Percentiles rank a stretch among this genome's conserved stretches.
These are phyloP conservation scores for Lepraria neglecta DNA, from an alignment of 495 filamentous ascomycete species.

Conservation along the genomic window DNA sequence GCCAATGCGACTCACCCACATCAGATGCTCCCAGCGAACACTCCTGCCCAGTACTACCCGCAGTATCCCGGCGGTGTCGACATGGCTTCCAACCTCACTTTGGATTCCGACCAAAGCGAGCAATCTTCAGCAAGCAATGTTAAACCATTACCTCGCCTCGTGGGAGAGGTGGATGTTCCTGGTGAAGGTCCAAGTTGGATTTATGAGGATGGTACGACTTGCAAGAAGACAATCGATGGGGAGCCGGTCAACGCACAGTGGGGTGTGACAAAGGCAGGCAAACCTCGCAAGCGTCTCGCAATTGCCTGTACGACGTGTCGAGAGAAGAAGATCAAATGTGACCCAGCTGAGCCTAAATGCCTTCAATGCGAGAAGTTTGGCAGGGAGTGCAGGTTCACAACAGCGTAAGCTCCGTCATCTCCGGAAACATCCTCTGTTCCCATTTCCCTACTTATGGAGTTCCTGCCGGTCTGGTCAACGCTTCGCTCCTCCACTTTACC, in stretches of 20 bases:
- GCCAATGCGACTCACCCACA: constrained; percentile 8
- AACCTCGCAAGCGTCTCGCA: constrained; percentile 79
- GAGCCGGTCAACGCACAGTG: constrained; percentile 83
- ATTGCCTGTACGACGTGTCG: constrained; percentile 86
- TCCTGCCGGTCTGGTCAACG: not conserved
- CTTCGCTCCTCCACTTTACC: not conserved
- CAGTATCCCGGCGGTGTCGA: constrained; percentile 10
- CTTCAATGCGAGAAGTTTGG: constrained; percentile 88
- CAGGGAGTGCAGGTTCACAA: constrained; percentile 75
- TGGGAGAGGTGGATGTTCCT: constrained; percentile 51
- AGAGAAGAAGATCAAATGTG: constrained; percentile 96
- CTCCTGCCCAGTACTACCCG: constrained; percentile 16
- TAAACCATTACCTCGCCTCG: constrained; percentile 37
- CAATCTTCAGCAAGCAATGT: constrained; percentile 19
- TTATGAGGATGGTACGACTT: constrained; percentile 79
- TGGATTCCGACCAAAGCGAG: constrained; percentile 9
- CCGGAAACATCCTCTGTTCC: not conserved
- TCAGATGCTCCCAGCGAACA: not conserved
- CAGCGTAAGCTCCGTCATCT: constrained; percentile 58
- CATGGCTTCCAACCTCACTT: not conserved
- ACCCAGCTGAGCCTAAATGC: constrained; percentile 77
- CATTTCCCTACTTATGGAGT: not conserved
- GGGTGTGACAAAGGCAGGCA: constrained; percentile 89
- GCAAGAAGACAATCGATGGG: constrained; percentile 77
- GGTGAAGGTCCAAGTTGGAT: constrained; percentile 80